These are phyloP conservation scores for Chrysopogon serrulatus DNA, from an alignment of 176 grass and related monocot species.

Conservation along the genomic window DNA sequence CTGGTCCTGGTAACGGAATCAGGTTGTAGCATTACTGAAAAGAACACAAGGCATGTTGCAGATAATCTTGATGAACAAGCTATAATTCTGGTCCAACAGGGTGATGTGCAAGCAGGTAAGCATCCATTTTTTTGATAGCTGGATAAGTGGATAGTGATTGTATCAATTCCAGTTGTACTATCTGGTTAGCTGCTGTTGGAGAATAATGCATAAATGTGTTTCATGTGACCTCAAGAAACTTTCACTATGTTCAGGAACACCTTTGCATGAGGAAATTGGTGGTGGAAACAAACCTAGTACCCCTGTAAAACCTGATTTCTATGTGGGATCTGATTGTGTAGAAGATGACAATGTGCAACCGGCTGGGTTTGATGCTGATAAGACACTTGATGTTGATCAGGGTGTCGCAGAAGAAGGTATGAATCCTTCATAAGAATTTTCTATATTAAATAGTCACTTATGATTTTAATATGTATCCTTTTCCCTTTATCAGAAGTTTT, in stretches of 20 bases:
- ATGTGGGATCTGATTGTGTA: too few species aligned
- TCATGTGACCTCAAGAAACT: neutral
- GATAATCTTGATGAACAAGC: neutral
- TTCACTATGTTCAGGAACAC: neutral
- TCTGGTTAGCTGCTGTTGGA: conserved; percentile 5
- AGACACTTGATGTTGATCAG: too few species aligned
- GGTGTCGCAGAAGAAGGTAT: too few species aligned
- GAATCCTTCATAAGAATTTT: too few species aligned
- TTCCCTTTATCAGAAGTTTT: neutral
- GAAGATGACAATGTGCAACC: too few species aligned
- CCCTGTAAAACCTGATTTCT: too few species aligned
- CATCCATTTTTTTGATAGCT: neutral
- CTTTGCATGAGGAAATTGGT: too few species aligned
- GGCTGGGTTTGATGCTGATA: too few species aligned
- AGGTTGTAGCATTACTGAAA: neutral
- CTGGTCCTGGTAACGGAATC: too few species aligned
- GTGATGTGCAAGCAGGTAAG: conserved; percentile 9
- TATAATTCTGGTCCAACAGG: conserved; percentile 7
- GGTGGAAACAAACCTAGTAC: too few species aligned
- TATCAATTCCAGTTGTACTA: neutral
- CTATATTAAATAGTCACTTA: too few species aligned
- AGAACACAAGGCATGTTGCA: neutral
- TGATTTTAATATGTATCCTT: too few species aligned
- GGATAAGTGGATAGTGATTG: neutral
- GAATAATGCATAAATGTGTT: conserved; percentile 7